Evolutionary conservation across 1,284 basidiomycete species (phyloP).

Genomic region (Cutaneotrichosporon cavernicola): DNA sequence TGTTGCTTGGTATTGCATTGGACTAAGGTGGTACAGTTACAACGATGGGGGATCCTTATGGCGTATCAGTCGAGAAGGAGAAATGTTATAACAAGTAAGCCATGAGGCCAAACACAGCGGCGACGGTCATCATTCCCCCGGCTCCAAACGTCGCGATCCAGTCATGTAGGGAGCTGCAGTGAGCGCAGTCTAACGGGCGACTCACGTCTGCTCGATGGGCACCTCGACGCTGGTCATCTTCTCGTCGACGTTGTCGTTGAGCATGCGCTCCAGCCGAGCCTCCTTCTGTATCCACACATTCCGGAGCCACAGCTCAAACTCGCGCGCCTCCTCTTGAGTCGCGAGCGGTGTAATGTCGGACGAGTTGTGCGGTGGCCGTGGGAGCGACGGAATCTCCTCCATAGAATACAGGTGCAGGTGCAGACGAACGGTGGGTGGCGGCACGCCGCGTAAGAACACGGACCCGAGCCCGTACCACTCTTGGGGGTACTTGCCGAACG

Average conservation of each 20-base stretch:
- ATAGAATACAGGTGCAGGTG: slow-evolving; percentile 69
- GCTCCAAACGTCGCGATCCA: slow-evolving; percentile 44
- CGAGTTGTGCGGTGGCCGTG: background rate
- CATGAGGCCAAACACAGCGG: background rate
- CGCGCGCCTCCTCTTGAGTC: slow-evolving; percentile 64
- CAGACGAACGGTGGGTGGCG: slow-evolving; percentile 82
- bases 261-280: slow-evolving; percentile 64
- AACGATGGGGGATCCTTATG: background rate
- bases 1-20: background rate
- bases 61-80: background rate
- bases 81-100: background rate
- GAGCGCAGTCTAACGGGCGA: background rate
- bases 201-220: slow-evolving; percentile 40
- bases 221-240: slow-evolving; percentile 21
- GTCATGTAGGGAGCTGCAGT: slow-evolving; percentile 33
- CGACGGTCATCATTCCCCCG: slow-evolving; percentile 34
- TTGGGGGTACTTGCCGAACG: slow-evolving; percentile 53
- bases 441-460: slow-evolving; percentile 76
- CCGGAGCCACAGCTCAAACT: slow-evolving; percentile 81
- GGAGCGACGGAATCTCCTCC: slow-evolving; percentile 36
- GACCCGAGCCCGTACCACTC: slow-evolving; percentile 69
- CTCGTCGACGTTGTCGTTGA: slow-evolving; percentile 29
- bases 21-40: background rate
- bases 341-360: slow-evolving; percentile 45
- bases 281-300: slow-evolving; percentile 83